These are phyloP conservation scores for Meyerozyma sp. DNA, from an alignment of 1,139 yeast species.

Conservation along the genomic window DNA sequence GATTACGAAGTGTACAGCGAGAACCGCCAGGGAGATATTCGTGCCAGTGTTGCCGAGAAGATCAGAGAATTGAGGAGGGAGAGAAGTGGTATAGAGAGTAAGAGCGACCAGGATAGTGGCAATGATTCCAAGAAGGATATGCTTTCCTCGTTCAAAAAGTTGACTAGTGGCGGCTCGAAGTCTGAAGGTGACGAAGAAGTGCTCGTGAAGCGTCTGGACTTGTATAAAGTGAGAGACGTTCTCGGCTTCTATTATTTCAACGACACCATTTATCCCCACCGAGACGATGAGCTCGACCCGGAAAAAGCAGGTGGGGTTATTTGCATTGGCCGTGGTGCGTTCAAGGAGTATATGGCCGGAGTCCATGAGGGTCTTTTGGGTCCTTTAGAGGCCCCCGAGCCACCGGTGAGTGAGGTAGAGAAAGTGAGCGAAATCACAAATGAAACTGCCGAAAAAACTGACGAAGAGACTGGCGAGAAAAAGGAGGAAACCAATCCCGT, in stretches of 20 bases:
- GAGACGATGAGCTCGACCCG: conserved; percentile 46
- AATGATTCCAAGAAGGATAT: conserved; percentile 4
- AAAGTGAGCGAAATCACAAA: conserved; percentile 2
- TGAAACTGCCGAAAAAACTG: conserved; percentile 2
- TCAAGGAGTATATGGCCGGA: conserved; percentile 86
- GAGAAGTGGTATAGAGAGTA: conserved; percentile 10
- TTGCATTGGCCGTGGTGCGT: conserved; percentile 94
- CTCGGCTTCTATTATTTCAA: conserved; percentile 50
- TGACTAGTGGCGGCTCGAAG: conserved; percentile 3
- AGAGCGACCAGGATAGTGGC: conserved; percentile 4
- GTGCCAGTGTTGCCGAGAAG: conserved; percentile 75
- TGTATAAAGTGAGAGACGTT: conserved; percentile 49
- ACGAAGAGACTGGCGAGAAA: conserved; percentile 17
- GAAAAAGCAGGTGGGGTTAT: conserved; percentile 74
- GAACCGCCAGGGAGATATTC: conserved; percentile 85
- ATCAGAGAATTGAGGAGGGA: conserved; percentile 64
- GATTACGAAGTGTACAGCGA: conserved; percentile 75
- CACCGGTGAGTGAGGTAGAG: conserved; percentile 4
- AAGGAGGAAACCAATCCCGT: conserved; percentile 38
- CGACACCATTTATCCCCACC: conserved; percentile 27
- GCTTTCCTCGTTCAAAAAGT: conserved; percentile 8
- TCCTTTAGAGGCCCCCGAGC: conserved; percentile 66
- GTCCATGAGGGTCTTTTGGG: conserved; percentile 94
- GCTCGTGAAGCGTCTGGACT: conserved; percentile 26
- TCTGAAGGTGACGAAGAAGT: conserved; percentile 17